phyloP scores from a whole-genome alignment of 2,329 filamentous ascomycete genomes.

The Domatiomyces globalis region DNA sequence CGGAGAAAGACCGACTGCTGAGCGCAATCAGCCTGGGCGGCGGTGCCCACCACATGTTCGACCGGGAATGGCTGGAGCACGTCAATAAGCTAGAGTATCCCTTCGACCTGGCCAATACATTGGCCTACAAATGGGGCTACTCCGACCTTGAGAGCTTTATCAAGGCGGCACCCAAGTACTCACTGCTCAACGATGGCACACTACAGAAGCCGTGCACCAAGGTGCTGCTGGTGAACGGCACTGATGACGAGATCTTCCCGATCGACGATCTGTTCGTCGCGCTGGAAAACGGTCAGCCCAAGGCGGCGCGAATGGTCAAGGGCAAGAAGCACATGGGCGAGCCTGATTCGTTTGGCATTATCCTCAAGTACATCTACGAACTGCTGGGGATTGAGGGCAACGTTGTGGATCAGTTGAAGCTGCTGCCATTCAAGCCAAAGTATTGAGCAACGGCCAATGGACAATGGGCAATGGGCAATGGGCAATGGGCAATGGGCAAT shows the following conservation, averaged over 20 bases:
- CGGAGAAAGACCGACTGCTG: slow-evolving; percentile 37
- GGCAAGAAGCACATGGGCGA: slow-evolving; percentile 56
- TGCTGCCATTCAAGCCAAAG: slow-evolving; percentile 14
- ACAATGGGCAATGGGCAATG: no score
- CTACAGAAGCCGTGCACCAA: slow-evolving; percentile 36
- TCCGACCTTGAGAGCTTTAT: slow-evolving; percentile 33
- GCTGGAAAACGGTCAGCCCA: slow-evolving; percentile 38
- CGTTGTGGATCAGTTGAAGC: slow-evolving; percentile 18
- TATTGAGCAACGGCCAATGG: slow-evolving; percentile 5
- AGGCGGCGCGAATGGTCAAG: slow-evolving; percentile 43
- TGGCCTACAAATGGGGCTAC: slow-evolving; percentile 37
- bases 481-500: no score
- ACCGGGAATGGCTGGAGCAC: slow-evolving; percentile 38
- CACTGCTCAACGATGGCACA: slow-evolving; percentile 41
- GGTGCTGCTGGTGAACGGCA: slow-evolving; percentile 44
- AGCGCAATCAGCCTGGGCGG: slow-evolving; percentile 42
- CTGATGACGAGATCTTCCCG: slow-evolving; percentile 47
- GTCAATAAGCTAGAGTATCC: slow-evolving; percentile 46
- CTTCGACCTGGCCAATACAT: slow-evolving; percentile 40
- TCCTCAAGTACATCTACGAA: slow-evolving; percentile 27
- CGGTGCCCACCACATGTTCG: slow-evolving; percentile 46
- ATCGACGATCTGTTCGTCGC: slow-evolving; percentile 46
- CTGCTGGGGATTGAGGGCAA: slow-evolving; percentile 16
- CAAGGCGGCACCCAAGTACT: slow-evolving; percentile 37
- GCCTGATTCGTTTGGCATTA: slow-evolving; percentile 32